Conservation (phyloP, 2,329 filamentous ascomycete genomes). For the Westerdykella aurantiaca region DNA sequence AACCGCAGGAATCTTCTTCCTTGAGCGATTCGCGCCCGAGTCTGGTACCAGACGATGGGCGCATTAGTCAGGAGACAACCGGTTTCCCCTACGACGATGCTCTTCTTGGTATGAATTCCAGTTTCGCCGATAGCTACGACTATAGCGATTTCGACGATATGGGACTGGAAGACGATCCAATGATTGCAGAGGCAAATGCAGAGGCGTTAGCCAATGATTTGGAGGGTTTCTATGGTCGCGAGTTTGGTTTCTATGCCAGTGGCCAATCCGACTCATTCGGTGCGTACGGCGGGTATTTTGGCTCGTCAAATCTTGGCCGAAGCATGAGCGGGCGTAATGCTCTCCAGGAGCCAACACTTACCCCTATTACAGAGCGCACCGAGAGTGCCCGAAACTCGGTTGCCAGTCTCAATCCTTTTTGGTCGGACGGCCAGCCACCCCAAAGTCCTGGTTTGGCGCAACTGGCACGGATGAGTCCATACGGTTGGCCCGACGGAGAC, state of each 20-base stretch:
- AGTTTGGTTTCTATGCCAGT: constrained; percentile 89
- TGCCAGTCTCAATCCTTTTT: constrained; percentile 60
- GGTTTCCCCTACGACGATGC: constrained; percentile 32
- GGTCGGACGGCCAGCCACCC: constrained; percentile 47
- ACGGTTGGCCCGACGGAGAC: constrained; percentile 52
- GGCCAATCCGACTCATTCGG: constrained; percentile 53
- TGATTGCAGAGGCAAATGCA: constrained; percentile 92
- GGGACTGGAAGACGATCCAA: constrained; percentile 63
- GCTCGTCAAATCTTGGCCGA: constrained; percentile 61
- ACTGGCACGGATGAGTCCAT: constrained; percentile 52
- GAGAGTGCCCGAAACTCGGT: constrained; percentile 93
- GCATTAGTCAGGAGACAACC: constrained; percentile 43
- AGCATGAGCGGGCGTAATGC: constrained; percentile 60
- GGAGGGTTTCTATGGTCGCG: constrained; percentile 90
- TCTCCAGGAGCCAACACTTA: constrained; percentile 80
- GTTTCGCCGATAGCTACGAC: constrained; percentile 44
- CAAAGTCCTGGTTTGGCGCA: constrained; percentile 72
- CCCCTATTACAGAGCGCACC: constrained; percentile 90
- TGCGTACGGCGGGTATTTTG: constrained; percentile 83
- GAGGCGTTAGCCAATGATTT: constrained; percentile 87
- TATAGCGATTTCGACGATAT: constrained; percentile 50
- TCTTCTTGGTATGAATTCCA: constrained; percentile 31
- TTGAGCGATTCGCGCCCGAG: constrained; percentile 37
- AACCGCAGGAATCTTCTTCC: constrained; percentile 31
- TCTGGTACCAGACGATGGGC: constrained; percentile 47